These are phyloP conservation scores for Mycena capillaripes DNA, from an alignment of 768 basidiomycete genomes.

Conservation along the genomic window DNA sequence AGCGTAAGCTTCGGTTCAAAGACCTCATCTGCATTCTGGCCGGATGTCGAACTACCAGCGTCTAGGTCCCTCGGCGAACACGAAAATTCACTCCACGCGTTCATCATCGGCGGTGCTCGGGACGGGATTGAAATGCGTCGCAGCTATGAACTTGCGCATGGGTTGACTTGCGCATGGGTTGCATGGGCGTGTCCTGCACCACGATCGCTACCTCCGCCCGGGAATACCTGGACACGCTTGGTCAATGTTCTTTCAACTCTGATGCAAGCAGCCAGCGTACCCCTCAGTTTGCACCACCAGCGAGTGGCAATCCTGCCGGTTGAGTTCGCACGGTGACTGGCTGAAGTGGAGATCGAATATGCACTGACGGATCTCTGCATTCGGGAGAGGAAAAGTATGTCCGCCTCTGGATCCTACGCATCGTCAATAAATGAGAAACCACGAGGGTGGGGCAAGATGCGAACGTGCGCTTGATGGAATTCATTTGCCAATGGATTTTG, in stretches of 20 bases:
- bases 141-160: conserved; percentile 83
- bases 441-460: conserved; percentile 19
- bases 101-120: conserved; percentile 23
- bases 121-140: conserved; percentile 82
- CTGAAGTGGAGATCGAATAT: conserved; percentile 91
- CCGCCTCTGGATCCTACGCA: conserved; percentile 78
- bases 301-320: conserved; percentile 69
- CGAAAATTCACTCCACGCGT: conserved; percentile 72
- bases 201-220: conserved; percentile 86
- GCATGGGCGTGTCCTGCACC: conserved; percentile 87
- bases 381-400: conserved; percentile 88
- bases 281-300: conserved; percentile 81
- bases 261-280: conserved; percentile 43
- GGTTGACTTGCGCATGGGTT: no score
- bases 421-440: neutral
- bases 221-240: conserved; percentile 57
- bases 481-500: conserved; percentile 88
- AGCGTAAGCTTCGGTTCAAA: conserved; percentile 75
- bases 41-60: conserved; percentile 78
- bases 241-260: neutral
- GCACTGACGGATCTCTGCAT: conserved; percentile 75
- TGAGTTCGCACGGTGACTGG: conserved; percentile 78
- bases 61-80: conserved; percentile 82
- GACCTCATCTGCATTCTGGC: conserved; percentile 77
- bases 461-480: conserved; percentile 83